phyloP scores from a whole-genome alignment of 2,329 filamentous ascomycete species.

The Neospermospora avenae region DNA sequence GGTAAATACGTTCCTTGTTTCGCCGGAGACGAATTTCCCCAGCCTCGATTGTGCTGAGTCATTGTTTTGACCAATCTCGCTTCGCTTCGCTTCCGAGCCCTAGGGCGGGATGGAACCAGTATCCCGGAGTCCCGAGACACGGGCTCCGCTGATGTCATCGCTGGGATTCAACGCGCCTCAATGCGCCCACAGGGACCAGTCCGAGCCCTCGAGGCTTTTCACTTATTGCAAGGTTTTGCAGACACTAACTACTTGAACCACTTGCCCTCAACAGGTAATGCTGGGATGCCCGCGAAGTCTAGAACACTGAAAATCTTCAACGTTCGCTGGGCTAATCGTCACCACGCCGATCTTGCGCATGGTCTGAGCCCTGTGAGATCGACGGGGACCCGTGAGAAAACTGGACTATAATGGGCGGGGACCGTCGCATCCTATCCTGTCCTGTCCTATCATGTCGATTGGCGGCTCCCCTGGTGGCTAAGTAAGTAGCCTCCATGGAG shows the following conservation, averaged over 20 bases:
- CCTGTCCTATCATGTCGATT: neutral
- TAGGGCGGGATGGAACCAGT: too few relatives aligned
- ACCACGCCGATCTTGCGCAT: constrained; percentile 8
- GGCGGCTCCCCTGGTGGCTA: neutral
- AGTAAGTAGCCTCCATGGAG: neutral
- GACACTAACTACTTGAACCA: neutral
- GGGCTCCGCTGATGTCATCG: too few relatives aligned
- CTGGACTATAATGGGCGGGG: neutral
- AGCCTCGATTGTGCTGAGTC: too few relatives aligned
- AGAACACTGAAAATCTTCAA: neutral
- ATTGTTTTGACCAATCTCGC: neutral
- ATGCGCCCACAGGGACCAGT: too few relatives aligned
- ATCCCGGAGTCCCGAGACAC: too few relatives aligned
- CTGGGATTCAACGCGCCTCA: too few relatives aligned
- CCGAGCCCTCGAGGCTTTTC: too few relatives aligned
- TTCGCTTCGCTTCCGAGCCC: too few relatives aligned
- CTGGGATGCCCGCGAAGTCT: neutral
- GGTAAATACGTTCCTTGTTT: too few relatives aligned
- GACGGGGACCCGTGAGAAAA: neutral
- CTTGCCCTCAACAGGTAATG: neutral
- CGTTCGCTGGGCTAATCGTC: constrained; percentile 10
- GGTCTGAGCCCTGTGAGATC: neutral
- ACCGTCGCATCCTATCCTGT: neutral
- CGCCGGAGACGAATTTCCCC: too few relatives aligned
- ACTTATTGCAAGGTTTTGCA: too few relatives aligned